Evolutionary conservation across 2,329 filamentous ascomycete species (phyloP), one percentile per base, ranked within the genome.

Genomic region (Juglanconis oblonga): DNA sequence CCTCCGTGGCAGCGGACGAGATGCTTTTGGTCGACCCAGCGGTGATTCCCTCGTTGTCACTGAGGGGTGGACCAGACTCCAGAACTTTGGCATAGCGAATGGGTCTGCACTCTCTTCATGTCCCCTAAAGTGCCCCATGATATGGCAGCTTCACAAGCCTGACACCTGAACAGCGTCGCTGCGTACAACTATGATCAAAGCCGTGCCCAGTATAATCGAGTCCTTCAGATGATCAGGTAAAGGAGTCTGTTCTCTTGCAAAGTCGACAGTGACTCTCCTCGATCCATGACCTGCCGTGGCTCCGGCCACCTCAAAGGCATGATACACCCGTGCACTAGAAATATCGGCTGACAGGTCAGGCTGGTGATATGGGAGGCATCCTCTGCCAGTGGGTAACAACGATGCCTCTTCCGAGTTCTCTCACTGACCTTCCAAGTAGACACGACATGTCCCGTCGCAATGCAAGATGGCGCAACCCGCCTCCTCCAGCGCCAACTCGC

Each of bases 1-100:
- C 36, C 72, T 90, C 7, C 76, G 74, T 51, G 81, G 81, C 3
- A 79, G 79, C 47, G 81, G 84, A 1, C 77, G 84, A 10, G 82
- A 87, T 67, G 81, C 82, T 0, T 89, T 89, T 69, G 87, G 88
- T 1, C 77, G 78, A 54, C 81, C 81, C 53, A 81, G 75, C 6
- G 82, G 83, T 51, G 80, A 85, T 42, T 24, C 49, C 38, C 74
- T 91, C 1, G 77, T 89, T 40, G 87, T 87, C 0, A 80, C 82
- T 1, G 81, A 87, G 64, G 88, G 89, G 33, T 92, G 89, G 89
- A 77, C 80, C 44, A 76, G 79, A 45, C 75, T 89, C 2, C 85
- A 87, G 64, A 76, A 79, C 1, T 82, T 87, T 65, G 85, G 86
- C 0, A 79, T 83, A 14, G 70, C 76, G 36, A 81, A 83, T 63